Percentiles rank a stretch among this genome's conserved stretches.
phyloP scores from a whole-genome alignment of 352 stramenopile genomes.

The Globisporangium recalcitrans region DNA sequence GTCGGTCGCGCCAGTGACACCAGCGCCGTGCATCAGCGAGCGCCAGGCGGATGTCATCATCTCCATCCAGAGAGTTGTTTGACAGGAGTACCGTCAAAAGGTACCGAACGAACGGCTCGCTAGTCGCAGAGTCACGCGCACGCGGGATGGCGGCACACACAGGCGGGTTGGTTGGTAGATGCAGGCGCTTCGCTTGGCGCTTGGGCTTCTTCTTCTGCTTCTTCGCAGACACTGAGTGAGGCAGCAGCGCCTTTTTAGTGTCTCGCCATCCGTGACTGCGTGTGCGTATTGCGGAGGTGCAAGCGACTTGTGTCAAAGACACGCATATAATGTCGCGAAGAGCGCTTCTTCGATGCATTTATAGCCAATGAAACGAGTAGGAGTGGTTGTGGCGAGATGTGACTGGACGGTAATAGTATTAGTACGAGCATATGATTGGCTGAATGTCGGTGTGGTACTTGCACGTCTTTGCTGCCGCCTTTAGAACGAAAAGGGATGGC shows the following conservation, averaged over 20 bases:
- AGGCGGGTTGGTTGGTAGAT: not conserved
- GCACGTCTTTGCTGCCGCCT: no score
- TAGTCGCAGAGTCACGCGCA: not conserved
- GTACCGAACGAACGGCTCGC: not conserved
- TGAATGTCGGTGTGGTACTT: no score
- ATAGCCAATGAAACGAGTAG: no score
- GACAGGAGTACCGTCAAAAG: not conserved
- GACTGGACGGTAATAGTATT: no score
- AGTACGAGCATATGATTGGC: no score
- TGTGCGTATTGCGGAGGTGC: no score
- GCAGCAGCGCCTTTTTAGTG: not conserved
- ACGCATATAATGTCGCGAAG: slow-evolving; percentile 13
- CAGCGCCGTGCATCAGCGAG: slow-evolving; percentile 26
- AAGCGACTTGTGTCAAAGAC: slow-evolving; percentile 15
- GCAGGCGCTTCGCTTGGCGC: not conserved
- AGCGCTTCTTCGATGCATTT: no score
- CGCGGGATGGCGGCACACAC: no score
- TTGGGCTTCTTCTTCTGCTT: not conserved
- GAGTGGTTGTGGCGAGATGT: no score
- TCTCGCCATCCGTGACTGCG: not conserved
- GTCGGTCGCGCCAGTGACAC: slow-evolving; percentile 14
- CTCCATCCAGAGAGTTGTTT: slow-evolving; percentile 25
- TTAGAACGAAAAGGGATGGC: no score
- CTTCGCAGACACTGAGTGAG: not conserved
- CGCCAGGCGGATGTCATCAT: slow-evolving; percentile 43